Evolutionary conservation across 1,284 basidiomycete species (phyloP).

Genomic region (Melampsora larici-populina): DNA sequence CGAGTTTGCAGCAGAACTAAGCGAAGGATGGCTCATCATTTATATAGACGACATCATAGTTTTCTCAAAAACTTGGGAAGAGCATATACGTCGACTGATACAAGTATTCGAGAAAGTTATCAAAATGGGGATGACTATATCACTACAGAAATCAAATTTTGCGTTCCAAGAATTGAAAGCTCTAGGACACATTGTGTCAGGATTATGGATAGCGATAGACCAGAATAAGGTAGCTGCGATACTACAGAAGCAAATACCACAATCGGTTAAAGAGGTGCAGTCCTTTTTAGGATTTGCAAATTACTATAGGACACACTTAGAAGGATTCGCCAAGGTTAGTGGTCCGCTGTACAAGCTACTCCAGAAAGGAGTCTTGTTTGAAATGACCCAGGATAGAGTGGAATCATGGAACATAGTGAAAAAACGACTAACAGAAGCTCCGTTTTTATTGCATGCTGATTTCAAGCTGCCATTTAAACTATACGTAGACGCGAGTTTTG

Average conservation of each 20-base stretch:
- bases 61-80: neutral
- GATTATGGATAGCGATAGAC: no score
- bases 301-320: neutral
- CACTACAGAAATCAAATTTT: slow-evolving; percentile 13
- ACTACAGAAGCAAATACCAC: no score
- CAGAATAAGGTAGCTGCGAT: neutral
- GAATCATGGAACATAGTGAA: neutral
- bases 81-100: neutral
- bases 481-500: no score
- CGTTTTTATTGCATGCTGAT: neutral
- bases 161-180: slow-evolving; percentile 10
- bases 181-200: slow-evolving; percentile 19
- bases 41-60: slow-evolving; percentile 37
- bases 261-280: neutral
- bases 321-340: neutral
- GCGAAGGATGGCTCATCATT: no score
- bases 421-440: neutral
- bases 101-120: neutral
- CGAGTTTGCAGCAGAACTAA: neutral
- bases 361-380: neutral
- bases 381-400: slow-evolving; percentile 3
- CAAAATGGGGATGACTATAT: slow-evolving; percentile 21
- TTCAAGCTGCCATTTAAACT: no score
- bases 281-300: neutral
- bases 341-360: neutral